phyloP scores from a whole-genome alignment of 345 rosid genomes.

The Lumnitzera racemosa region DNA sequence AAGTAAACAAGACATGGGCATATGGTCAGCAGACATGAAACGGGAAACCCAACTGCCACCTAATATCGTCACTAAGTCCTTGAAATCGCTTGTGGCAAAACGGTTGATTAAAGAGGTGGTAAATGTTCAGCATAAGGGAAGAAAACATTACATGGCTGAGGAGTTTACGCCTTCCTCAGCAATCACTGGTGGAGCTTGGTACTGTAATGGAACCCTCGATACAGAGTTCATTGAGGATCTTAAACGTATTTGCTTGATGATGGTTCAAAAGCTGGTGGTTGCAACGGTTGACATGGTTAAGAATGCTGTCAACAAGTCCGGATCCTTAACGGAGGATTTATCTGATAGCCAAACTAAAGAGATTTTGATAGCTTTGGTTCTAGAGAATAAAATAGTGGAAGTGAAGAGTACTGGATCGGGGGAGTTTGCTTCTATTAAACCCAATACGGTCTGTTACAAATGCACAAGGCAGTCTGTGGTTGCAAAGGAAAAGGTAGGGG shows the following conservation, averaged over 20 bases:
- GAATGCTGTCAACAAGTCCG: constrained; percentile 25
- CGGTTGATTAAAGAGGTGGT: constrained; percentile 52
- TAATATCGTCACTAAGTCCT: constrained; percentile 23
- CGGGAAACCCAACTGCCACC: constrained; percentile 30
- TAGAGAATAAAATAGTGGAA: constrained; percentile 58
- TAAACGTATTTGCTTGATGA: constrained; percentile 30
- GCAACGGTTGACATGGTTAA: constrained; percentile 45
- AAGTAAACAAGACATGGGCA: constrained; percentile 56
- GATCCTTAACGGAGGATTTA: constrained; percentile 20
- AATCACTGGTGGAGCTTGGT: constrained; percentile 82
- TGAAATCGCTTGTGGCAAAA: constrained; percentile 35
- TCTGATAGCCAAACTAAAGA: constrained; percentile 40
- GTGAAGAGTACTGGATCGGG: constrained; percentile 53
- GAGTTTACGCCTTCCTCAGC: constrained; percentile 66
- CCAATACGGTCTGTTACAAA: constrained; percentile 48
- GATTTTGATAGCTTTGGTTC: constrained; percentile 53
- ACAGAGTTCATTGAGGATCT: constrained; percentile 26
- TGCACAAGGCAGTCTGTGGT: constrained; percentile 16
- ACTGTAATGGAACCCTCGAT: constrained; percentile 52
- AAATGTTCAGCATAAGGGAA: constrained; percentile 49
- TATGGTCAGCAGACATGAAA: constrained; percentile 40
- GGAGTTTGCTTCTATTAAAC: constrained; percentile 39
- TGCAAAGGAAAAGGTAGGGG: constrained; percentile 37
- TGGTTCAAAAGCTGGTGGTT: constrained; percentile 24
- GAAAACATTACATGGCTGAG: constrained; percentile 44